Evolutionary conservation across 306 rosid genomes (phyloP).

Genomic region (Begonia peltatifolia): DNA sequence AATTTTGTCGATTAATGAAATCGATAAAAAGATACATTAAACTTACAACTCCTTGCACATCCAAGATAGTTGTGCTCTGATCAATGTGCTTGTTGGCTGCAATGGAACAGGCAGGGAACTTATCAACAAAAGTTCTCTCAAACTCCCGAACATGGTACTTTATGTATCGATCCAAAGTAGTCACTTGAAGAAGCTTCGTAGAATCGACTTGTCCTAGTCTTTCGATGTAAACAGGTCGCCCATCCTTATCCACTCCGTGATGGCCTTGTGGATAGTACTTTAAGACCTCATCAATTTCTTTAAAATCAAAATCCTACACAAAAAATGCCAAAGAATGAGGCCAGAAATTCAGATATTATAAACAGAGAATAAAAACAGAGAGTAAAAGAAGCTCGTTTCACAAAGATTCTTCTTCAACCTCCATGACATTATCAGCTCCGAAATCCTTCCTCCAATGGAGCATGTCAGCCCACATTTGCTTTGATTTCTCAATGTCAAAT

Average conservation of each 20-base stretch:
- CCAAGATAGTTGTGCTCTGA: constrained; percentile 88
- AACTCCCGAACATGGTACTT: constrained; percentile 71
- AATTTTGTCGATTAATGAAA: not conserved
- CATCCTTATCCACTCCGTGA: constrained; percentile 93
- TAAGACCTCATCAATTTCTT: constrained; percentile 52
- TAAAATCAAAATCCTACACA: constrained; percentile 62
- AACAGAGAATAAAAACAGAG: constrained; percentile 1
- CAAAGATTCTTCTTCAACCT: constrained; percentile 26
- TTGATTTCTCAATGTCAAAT: constrained; percentile 67
- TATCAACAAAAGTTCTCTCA: constrained; percentile 58
- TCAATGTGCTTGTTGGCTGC: constrained; percentile 86
- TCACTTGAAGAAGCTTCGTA: constrained; percentile 61
- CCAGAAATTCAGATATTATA: not conserved
- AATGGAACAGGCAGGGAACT: constrained; percentile 89
- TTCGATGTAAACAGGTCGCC: constrained; percentile 81
- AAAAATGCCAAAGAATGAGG: not conserved
- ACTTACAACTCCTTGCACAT: constrained; percentile 92
- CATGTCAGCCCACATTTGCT: constrained; percentile 89
- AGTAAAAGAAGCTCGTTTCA: constrained; percentile 1
- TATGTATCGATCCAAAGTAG: constrained; percentile 75
- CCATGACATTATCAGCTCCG: constrained; percentile 52
- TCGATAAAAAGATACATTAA: constrained; percentile 3
- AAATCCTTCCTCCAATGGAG: constrained; percentile 79
- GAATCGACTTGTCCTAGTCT: constrained; percentile 65
- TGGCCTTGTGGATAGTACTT: constrained; percentile 85